Evolutionary conservation across 2,329 filamentous ascomycete genomes (phyloP).

Genomic region (Dothideomycetidae sp.): DNA sequence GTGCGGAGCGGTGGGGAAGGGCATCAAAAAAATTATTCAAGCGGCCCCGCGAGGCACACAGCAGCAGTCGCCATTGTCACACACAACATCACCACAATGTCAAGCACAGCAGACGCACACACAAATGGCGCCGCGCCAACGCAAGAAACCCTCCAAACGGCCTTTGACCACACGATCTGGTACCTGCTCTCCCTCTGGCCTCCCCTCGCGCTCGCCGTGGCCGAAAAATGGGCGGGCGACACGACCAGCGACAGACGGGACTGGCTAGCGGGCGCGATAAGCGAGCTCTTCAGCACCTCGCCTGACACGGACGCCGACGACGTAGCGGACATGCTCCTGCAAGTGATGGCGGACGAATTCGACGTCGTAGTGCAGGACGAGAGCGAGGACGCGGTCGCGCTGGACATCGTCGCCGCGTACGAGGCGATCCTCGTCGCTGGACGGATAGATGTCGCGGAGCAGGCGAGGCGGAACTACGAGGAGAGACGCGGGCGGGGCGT

Average conservation of each 20-base stretch:
- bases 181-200: constrained; percentile 79
- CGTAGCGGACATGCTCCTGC: constrained; percentile 68
- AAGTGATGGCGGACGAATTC: constrained; percentile 93
- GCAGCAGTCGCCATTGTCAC: too few relatives aligned
- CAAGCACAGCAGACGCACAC: too few relatives aligned
- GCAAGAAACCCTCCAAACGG: constrained; percentile 14
- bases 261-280: constrained; percentile 84
- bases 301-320: constrained; percentile 59
- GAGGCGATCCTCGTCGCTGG: constrained; percentile 47
- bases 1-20: too few relatives aligned
- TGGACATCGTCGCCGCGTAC: constrained; percentile 54
- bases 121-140: neutral
- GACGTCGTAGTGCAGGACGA: constrained; percentile 87
- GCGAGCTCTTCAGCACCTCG: constrained; percentile 54
- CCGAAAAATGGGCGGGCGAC: constrained; percentile 77
- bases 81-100: constrained; percentile 4
- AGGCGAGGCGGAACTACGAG: constrained; percentile 36
- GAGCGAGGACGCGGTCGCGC: constrained; percentile 59
- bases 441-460: constrained; percentile 44
- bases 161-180: constrained; percentile 71
- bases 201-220: constrained; percentile 71
- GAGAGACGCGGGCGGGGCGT: constrained; percentile 9
- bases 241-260: constrained; percentile 78
- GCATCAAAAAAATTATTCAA: too few relatives aligned
- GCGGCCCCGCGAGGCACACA: too few relatives aligned